These are phyloP conservation scores for Helenozyma baotianmanensis DNA, from an alignment of 805 yeast species.

Conservation along the genomic window DNA sequence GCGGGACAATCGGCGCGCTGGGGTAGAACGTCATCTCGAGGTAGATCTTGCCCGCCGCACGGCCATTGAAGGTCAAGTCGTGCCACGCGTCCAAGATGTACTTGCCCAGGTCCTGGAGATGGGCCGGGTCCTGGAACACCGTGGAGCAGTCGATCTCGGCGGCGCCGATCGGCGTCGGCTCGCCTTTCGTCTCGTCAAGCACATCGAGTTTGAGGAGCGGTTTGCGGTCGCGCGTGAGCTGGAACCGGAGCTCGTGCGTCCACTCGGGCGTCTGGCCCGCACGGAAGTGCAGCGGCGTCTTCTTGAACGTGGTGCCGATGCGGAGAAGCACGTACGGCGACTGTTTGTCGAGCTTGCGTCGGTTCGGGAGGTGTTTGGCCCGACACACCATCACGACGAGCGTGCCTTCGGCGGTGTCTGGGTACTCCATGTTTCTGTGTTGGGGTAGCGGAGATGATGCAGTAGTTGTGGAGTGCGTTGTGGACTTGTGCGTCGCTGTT, in stretches of 20 bases:
- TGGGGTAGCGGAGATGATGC: neutral
- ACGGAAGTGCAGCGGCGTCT: slow-evolving; percentile 70
- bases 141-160: slow-evolving; percentile 72
- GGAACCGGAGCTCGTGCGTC: slow-evolving; percentile 71
- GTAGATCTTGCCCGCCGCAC: slow-evolving; percentile 83
- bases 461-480: neutral
- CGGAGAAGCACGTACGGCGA: slow-evolving; percentile 85
- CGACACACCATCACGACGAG: slow-evolving; percentile 73
- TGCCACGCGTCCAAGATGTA: slow-evolving; percentile 90
- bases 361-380: slow-evolving; percentile 83
- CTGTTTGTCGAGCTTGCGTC: slow-evolving; percentile 85
- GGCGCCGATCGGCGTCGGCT: slow-evolving; percentile 85
- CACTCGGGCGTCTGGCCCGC: slow-evolving; percentile 96
- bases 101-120: slow-evolving; percentile 41
- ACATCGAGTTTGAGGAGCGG: slow-evolving; percentile 67
- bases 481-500: neutral
- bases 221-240: slow-evolving; percentile 57
- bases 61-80: slow-evolving; percentile 57
- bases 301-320: slow-evolving; percentile 74
- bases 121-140: slow-evolving; percentile 53
- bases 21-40: slow-evolving; percentile 92
- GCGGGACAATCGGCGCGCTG: slow-evolving; percentile 39
- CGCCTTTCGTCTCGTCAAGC: slow-evolving; percentile 77
- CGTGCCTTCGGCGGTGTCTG: slow-evolving; percentile 45
- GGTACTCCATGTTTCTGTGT: slow-evolving; percentile 7